Percentiles rank a stretch among this genome's conserved stretches.
Conservation (phyloP, 2,329 filamentous ascomycete species). For the Fusarium ramigenum region DNA sequence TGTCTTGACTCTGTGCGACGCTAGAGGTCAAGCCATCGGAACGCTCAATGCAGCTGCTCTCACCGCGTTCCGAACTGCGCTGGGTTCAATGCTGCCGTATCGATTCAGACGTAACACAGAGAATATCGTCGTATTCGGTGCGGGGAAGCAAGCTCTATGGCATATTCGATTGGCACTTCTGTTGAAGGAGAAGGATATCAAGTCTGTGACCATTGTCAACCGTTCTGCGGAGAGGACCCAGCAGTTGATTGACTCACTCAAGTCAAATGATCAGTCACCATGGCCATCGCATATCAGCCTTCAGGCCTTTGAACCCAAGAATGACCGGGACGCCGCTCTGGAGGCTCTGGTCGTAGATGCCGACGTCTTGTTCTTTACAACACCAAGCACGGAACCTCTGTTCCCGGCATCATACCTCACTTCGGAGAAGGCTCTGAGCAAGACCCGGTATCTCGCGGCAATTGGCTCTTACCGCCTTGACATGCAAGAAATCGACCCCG, state of each 20-base stretch:
- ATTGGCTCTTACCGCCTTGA: slow-evolving; percentile 47
- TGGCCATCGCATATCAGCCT: slow-evolving; percentile 32
- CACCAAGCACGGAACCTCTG: slow-evolving; percentile 43
- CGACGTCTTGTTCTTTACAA: slow-evolving; percentile 47
- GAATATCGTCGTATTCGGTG: slow-evolving; percentile 73
- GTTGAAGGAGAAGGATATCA: slow-evolving; percentile 49
- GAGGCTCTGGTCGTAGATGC: slow-evolving; percentile 33
- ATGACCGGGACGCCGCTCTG: slow-evolving; percentile 17
- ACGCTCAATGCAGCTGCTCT: slow-evolving; percentile 74
- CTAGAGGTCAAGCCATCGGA: slow-evolving; percentile 65
- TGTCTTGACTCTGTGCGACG: slow-evolving; percentile 67
- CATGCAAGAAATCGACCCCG: slow-evolving; percentile 48
- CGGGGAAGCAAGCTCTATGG: slow-evolving; percentile 78
- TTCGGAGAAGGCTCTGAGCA: slow-evolving; percentile 32
- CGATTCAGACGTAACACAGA: slow-evolving; percentile 39
- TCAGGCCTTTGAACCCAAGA: slow-evolving; percentile 10
- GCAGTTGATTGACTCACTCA: slow-evolving; percentile 33
- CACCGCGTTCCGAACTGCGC: slow-evolving; percentile 74
- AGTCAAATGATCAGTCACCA: background rate
- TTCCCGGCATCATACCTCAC: slow-evolving; percentile 40
- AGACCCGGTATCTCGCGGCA: slow-evolving; percentile 43
- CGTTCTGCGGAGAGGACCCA: slow-evolving; percentile 39
- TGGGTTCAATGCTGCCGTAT: slow-evolving; percentile 70
- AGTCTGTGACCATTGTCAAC: slow-evolving; percentile 47
- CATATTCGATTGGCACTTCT: slow-evolving; percentile 73